Base-by-base conservation (phyloP, 1,139 yeast genomes). In the Saccharomyces pastorianus region DNA sequence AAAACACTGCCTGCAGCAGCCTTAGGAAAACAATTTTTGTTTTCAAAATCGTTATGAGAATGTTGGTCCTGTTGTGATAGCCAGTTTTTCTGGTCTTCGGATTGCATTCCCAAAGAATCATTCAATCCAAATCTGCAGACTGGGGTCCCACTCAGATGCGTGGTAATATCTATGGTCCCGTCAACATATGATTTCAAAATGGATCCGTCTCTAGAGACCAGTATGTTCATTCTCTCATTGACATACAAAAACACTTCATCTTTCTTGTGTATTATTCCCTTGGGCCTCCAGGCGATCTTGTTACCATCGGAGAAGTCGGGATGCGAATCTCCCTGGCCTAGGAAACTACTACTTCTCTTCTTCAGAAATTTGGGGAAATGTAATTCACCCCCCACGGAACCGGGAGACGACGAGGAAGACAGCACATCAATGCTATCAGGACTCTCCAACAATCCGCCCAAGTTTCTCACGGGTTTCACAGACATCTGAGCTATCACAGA, bases 211-310 rank as follows among this genome's bases (percentile, higher is more conserved):
- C 79, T 74, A 17, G 82, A 77, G 64, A 88, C 80, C 54, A 90
- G 73, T 31, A 88, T 79, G 62, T 83, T 84, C 55, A 91, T 78
- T 56, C 82, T 82, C 66, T 91, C 98, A 55, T 80, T 77, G 8
- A 91, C 88, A 62, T 87, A 87, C 55, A 91, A 74, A 64, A 79
- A 85, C 20, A 89, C 83, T 69, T 89, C 95, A 69, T 91, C 89
- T 60, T 88, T 82, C 56, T 95, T 79, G 68, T 90, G 87, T 67
- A 84, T 86, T 65, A 89, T 80, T 11, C 86, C 93, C 7, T 75
- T 68, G 17, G 80, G 72, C 56, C 96, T 76, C 96, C 96, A 89
- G 2, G 93, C 76, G 2, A 77, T 71, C 13, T 76, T 74, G 4
- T 74, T 56, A n/a, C 54, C 6, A 26, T 27, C 26, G 20, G 8